A percentile compares a stretch with the other conserved stretches of the same genome.
Conservation (phyloP, 2,329 filamentous ascomycete species). For the Emmonsia crescens region DNA sequence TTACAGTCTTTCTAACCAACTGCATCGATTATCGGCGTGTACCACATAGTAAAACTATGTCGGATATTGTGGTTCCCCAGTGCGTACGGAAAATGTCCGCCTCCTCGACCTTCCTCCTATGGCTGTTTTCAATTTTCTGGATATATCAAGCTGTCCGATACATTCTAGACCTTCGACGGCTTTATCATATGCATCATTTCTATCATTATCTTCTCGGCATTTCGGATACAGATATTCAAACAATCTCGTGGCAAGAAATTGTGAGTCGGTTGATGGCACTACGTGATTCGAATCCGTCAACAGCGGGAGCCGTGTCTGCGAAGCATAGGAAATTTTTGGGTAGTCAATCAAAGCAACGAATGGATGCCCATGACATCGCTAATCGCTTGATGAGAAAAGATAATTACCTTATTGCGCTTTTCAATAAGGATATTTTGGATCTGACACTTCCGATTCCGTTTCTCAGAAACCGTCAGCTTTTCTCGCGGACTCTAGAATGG, state of each 20-base stretch:
- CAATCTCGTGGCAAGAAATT: conserved; percentile 85
- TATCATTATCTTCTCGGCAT: conserved; percentile 74
- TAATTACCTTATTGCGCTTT: conserved; percentile 91
- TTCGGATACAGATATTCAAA: conserved; percentile 78
- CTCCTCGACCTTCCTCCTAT: conserved; percentile 65
- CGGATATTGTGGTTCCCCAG: conserved; percentile 56
- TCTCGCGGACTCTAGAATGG: conserved; percentile 86
- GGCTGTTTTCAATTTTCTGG: conserved; percentile 79
- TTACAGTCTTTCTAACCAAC: conserved; percentile 72
- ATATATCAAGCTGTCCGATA: conserved; percentile 68
- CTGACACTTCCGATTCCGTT: conserved; percentile 79
- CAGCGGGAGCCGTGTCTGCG: conserved; percentile 52
- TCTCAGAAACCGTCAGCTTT: conserved; percentile 64
- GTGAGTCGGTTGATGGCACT: conserved; percentile 76
- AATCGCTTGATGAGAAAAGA: conserved; percentile 94
- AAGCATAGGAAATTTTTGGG: conserved; percentile 54
- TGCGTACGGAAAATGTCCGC: conserved; percentile 68
- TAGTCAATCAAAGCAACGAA: conserved; percentile 80
- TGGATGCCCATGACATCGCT: conserved; percentile 94
- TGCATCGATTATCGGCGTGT: conserved; percentile 74
- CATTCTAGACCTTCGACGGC: conserved; percentile 58
- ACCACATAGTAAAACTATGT: conserved; percentile 50
- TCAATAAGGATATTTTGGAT: conserved; percentile 93
- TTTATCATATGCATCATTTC: conserved; percentile 73
- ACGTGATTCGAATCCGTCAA: conserved; percentile 76